Percentiles rank a stretch among this genome's conserved stretches.
phyloP scores from a whole-genome alignment of 2,329 filamentous ascomycete genomes.

The Hyphodiscus sp. region DNA sequence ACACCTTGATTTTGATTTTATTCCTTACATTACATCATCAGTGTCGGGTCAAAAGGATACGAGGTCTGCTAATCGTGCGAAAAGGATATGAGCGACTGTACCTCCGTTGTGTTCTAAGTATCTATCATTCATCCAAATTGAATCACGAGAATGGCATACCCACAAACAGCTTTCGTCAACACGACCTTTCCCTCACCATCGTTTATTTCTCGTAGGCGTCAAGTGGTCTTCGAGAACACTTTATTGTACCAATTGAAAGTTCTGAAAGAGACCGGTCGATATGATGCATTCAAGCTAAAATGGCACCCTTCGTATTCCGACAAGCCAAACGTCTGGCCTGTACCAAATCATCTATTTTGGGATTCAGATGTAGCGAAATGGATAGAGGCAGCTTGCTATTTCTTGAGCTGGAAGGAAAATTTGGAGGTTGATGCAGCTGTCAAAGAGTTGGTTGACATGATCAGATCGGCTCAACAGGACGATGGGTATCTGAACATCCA shows the following conservation, averaged over 20 bases:
- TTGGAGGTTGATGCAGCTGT: slow-evolving; percentile 43
- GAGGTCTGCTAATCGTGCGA: too few species aligned
- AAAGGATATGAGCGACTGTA: too few species aligned
- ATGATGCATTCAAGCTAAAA: slow-evolving; percentile 50
- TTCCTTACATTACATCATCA: too few species aligned
- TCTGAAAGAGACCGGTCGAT: slow-evolving; percentile 47
- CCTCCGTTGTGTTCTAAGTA: too few species aligned
- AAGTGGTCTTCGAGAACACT: slow-evolving; percentile 38
- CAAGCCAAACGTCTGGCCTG: slow-evolving; percentile 44
- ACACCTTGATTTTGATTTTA: too few species aligned
- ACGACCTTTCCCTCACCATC: slow-evolving; percentile 30
- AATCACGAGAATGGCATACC: slow-evolving; percentile 31
- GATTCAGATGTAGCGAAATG: slow-evolving; percentile 53
- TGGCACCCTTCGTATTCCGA: slow-evolving; percentile 50
- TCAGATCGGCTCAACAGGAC: slow-evolving; percentile 46
- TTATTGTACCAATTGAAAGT: slow-evolving; percentile 46
- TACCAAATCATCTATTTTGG: slow-evolving; percentile 55
- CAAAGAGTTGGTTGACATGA: slow-evolving; percentile 51
- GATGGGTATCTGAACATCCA: slow-evolving; percentile 61
- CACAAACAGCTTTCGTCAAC: slow-evolving; percentile 34
- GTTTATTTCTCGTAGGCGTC: slow-evolving; percentile 33
- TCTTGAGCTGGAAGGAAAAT: slow-evolving; percentile 38
- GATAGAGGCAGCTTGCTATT: slow-evolving; percentile 57
- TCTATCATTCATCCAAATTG: too few species aligned
- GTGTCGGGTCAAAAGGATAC: too few species aligned